phyloP scores from a whole-genome alignment of 768 basidiomycete species.

The Rhodotorula paludigena region DNA sequence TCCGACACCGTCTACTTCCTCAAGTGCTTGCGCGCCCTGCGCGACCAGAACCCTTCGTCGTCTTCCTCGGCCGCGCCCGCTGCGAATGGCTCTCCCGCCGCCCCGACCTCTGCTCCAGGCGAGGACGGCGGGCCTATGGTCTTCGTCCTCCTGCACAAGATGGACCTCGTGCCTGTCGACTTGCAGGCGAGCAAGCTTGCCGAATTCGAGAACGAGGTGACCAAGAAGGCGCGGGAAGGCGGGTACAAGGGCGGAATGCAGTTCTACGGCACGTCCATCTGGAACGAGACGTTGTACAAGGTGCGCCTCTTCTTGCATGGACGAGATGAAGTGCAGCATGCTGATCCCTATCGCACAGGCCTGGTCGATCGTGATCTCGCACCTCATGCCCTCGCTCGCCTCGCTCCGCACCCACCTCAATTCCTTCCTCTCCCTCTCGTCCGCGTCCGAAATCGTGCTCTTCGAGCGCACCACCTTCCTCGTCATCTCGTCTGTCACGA shows the following conservation, averaged over 20 bases:
- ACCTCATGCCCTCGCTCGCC: conserved; percentile 89
- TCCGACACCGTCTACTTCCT: conserved; percentile 89
- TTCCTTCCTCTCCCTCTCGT: conserved; percentile 78
- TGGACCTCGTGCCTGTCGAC: conserved; percentile 68
- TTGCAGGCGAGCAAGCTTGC: conserved; percentile 47
- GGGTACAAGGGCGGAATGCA: conserved; percentile 50
- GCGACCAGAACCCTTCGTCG: conserved; percentile 48
- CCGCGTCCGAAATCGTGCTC: conserved; percentile 86
- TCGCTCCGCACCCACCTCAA: conserved; percentile 80
- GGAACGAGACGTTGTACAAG: conserved; percentile 86
- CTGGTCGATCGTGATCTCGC: conserved; percentile 96
- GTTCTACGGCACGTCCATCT: conserved; percentile 84
- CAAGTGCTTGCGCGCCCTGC: conserved; percentile 78
- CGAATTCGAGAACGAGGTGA: conserved; percentile 41
- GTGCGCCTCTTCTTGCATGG: conserved; percentile 8
- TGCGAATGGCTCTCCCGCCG: neutral
- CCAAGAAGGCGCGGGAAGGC: conserved; percentile 56
- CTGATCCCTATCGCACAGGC: conserved; percentile 56
- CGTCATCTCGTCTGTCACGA: conserved; percentile 65
- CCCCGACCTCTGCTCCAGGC: neutral
- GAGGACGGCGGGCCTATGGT: conserved; percentile 61
- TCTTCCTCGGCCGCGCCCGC: neutral
- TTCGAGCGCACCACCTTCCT: conserved; percentile 98
- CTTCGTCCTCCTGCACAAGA: conserved; percentile 92
- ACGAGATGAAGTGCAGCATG: neutral